Percentiles rank a stretch among this genome's conserved stretches.
phyloP scores from a whole-genome alignment of 768 basidiomycete species.

The Amanita fuliginea region DNA sequence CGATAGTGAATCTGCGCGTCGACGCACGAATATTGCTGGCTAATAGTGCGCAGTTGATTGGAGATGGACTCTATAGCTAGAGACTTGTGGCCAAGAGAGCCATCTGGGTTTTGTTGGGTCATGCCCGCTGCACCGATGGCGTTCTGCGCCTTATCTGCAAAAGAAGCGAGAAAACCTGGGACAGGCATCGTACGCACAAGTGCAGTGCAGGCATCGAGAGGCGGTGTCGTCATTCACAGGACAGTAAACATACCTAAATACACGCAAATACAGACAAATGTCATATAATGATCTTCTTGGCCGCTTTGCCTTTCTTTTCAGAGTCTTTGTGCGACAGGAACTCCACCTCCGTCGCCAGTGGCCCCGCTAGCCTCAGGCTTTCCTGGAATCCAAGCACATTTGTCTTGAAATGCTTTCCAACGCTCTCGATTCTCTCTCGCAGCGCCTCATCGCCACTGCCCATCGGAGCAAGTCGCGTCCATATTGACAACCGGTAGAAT shows the following conservation, averaged over 20 bases:
- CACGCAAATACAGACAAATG: conserved; percentile 8
- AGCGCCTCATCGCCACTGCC: conserved; percentile 40
- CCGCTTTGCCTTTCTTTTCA: conserved; percentile 84
- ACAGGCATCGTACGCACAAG: conserved; percentile 35
- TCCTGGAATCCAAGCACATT: conserved; percentile 77
- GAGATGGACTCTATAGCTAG: conserved; percentile 53
- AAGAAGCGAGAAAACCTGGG: conserved; percentile 48
- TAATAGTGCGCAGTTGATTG: conserved; percentile 60
- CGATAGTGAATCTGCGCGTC: not conserved
- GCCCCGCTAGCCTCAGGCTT: conserved; percentile 62
- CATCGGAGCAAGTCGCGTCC: conserved; percentile 81
- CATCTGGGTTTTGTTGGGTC: conserved; percentile 9
- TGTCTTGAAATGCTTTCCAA: conserved; percentile 88
- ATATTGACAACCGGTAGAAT: conserved; percentile 96
- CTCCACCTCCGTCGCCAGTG: conserved; percentile 92
- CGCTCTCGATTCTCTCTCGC: conserved; percentile 70
- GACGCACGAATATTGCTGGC: conserved; percentile 64
- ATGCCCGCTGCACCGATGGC: conserved; percentile 53
- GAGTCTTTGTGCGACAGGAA: conserved; percentile 92
- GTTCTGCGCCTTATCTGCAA: conserved; percentile 70
- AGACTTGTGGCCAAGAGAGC: conserved; percentile 34
- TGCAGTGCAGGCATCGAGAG: conserved; percentile 4
- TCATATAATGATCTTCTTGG: conserved; percentile 70
- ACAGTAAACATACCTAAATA: conserved; percentile 20
- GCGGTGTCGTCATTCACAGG: conserved; percentile 12